Evolutionary conservation across 2,329 filamentous ascomycete genomes (phyloP).

Genomic region (Drechslerella dactyloides): DNA sequence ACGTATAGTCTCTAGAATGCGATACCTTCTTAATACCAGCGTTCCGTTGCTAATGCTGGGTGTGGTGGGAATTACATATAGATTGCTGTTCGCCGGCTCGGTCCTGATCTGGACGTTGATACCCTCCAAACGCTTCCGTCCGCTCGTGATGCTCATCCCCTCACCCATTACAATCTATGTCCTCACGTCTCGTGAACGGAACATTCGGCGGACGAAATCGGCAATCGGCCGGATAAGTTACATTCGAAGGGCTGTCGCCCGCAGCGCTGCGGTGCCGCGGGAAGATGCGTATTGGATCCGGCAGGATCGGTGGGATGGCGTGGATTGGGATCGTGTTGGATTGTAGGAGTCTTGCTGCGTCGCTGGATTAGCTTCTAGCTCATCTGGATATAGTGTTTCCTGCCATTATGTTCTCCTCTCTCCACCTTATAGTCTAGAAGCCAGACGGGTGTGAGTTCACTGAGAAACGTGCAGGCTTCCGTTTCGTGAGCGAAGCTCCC

Average conservation of each 20-base stretch:
- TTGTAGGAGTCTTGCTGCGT: too few relatives aligned
- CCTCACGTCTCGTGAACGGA: slow-evolving; percentile 1
- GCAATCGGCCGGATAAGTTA: not conserved
- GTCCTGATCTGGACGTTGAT: not conserved
- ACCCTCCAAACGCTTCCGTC: not conserved
- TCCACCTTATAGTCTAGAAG: too few relatives aligned
- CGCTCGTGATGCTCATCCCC: not conserved
- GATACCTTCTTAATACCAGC: slow-evolving; percentile 2
- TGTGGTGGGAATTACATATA: too few relatives aligned
- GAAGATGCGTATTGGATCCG: not conserved
- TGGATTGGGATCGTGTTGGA: slow-evolving; percentile 8
- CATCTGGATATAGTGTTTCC: too few relatives aligned
- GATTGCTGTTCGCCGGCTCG: not conserved
- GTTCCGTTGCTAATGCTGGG: not conserved
- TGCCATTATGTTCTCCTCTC: too few relatives aligned
- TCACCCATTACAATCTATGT: not conserved
- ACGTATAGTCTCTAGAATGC: not conserved
- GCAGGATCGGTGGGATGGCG: not conserved
- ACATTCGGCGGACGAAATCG: not conserved
- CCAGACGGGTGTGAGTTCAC: too few relatives aligned
- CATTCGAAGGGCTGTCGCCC: slow-evolving; percentile 1
- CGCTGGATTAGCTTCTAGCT: too few relatives aligned
- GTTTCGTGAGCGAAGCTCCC: too few relatives aligned
- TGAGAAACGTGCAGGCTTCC: too few relatives aligned
- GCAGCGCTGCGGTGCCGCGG: not conserved